Percentiles rank a stretch among this genome's conserved stretches.
These are phyloP conservation scores for Fusarium pseudocircinatum DNA, from an alignment of 2,329 filamentous ascomycete genomes.

Conservation along the genomic window DNA sequence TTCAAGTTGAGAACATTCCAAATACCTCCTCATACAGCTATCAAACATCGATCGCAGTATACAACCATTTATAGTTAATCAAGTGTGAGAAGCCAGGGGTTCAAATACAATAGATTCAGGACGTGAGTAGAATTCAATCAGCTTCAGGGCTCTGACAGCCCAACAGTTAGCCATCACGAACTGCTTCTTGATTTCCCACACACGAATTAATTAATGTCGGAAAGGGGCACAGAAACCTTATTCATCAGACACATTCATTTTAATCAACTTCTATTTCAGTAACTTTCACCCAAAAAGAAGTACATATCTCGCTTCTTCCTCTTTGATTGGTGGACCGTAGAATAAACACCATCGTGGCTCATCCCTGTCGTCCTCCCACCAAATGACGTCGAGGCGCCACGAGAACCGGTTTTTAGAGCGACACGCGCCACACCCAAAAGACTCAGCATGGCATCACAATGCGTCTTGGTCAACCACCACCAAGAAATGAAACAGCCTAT, in stretches of 20 bases:
- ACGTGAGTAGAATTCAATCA: no score
- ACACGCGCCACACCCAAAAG: slow-evolving; percentile 36
- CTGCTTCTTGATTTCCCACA: neutral
- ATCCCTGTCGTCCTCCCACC: slow-evolving; percentile 10
- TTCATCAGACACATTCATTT: neutral
- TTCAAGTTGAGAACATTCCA: no score
- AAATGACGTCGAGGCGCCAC: slow-evolving; percentile 38
- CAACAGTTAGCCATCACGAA: neutral
- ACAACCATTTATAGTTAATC: no score
- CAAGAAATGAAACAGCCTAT: slow-evolving; percentile 29
- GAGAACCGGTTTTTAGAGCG: slow-evolving; percentile 39
- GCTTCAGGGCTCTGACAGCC: neutral
- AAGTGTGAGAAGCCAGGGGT: no score
- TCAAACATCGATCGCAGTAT: no score
- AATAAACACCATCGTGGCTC: slow-evolving; percentile 18
- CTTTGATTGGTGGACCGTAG: neutral
- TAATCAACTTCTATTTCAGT: neutral
- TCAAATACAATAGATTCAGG: no score
- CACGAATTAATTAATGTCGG: neutral
- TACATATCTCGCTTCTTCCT: neutral
- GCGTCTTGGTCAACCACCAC: slow-evolving; percentile 29
- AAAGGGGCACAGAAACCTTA: neutral
- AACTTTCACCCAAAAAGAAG: neutral
- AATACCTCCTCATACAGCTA: no score
- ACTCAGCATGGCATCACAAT: slow-evolving; percentile 35